phyloP scores from a whole-genome alignment of 148 eudicot species.

The Polygonum aviculare region DNA sequence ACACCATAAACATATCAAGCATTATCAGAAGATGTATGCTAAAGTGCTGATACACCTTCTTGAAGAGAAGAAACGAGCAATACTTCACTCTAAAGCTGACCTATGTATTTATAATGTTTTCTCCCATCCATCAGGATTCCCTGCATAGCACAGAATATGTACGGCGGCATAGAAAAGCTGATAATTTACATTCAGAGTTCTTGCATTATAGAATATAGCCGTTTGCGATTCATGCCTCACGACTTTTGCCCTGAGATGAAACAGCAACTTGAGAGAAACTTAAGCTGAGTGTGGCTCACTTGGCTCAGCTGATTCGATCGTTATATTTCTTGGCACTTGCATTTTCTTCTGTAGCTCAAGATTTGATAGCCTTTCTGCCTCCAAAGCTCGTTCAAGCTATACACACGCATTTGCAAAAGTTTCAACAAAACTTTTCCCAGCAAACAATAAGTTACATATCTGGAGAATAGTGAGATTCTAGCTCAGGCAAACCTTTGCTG shows the following conservation, averaged over 20 bases:
- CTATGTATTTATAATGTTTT: neutral
- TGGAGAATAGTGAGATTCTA: neutral
- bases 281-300: constrained; percentile 13
- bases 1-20: neutral
- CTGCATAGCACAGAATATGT: neutral
- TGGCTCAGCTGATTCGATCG: constrained; percentile 31
- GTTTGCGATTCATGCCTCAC: neutral
- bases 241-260: neutral
- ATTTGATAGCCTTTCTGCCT: constrained; percentile 65
- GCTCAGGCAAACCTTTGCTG: constrained; percentile 64
- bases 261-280: neutral
- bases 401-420: neutral
- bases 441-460: neutral
- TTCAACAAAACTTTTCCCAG: neutral
- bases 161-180: neutral
- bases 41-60: neutral
- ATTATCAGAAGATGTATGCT: neutral
- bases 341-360: constrained; percentile 70
- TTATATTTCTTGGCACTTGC: constrained; percentile 24
- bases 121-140: neutral
- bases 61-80: neutral
- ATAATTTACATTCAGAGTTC: neutral
- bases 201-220: neutral
- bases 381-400: constrained; percentile 88
- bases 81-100: neutral